Evolutionary conservation across 768 basidiomycete genomes (phyloP), one percentile per base, ranked within the genome.

Genomic region (Leccinum truebloodii): DNA sequence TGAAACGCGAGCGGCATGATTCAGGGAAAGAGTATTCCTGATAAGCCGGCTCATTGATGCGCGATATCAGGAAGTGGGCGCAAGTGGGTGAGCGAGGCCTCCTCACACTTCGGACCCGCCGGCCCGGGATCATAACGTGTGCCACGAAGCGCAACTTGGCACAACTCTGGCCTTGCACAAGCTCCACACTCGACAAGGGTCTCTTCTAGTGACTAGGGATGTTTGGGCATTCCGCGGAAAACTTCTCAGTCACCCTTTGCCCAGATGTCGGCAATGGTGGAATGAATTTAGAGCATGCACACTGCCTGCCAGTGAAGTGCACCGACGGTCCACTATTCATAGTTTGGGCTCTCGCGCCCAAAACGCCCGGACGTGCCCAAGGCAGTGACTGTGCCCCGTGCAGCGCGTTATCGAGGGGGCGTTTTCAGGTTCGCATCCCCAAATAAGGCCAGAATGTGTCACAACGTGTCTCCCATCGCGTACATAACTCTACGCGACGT

Each of bases 381-480:
- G 67, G 70, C 65, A 30, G 58, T 70, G 69, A 46, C 14, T 9
- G 41, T 44, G 41, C 41, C 41, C 41, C 6, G 28, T 22, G 60
- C 62, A 32, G 46, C 57, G 64, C 63, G 58, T 57, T 63, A 63
- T 68, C 63, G 26, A 49, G 53, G 54, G 4, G 34, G 10, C 18
- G 20, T 50, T 35, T 32, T 34, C 50, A 50, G 56, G 60, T 24
- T 67, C 62, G 58, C 51, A 35, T 57, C 28, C 52, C 63, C 39
- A 55, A 55, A 63, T 55, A 52, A 48, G 55, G 48, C 26, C 13
- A 56, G 10, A 35, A 35, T 44, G 26, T 28, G 39, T 16, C 41
- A 39, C 37, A 61, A 67, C 68, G 71, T 74, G 72, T 59, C 41
- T 52, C 63, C 32, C 62, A 57, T 60, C 60, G 34, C 48, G 7